Evolutionary conservation across 306 rosid genomes (phyloP).

Genomic region (Castanea crenata): DNA sequence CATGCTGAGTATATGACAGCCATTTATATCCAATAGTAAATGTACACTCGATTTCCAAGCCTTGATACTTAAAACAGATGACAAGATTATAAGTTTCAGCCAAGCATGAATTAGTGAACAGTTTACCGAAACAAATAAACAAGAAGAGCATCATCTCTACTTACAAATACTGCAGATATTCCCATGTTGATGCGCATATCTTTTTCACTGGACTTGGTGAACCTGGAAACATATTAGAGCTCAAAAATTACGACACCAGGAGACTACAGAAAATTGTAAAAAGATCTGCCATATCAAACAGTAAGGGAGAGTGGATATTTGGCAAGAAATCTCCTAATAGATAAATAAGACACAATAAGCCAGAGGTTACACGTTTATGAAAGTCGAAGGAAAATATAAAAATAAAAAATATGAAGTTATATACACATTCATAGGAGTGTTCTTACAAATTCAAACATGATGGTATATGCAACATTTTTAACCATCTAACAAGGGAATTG

Average conservation of each 20-base stretch:
- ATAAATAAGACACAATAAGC: constrained; percentile 7
- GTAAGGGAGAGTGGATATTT: neutral
- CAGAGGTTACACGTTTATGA: neutral
- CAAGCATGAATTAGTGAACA: neutral
- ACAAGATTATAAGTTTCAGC: neutral
- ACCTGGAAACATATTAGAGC: constrained; percentile 57
- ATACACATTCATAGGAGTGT: constrained; percentile 3
- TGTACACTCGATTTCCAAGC: neutral
- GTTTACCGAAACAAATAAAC: neutral
- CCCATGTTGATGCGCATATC: constrained; percentile 84
- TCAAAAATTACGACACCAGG: constrained; percentile 21
- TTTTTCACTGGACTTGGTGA: constrained; percentile 69
- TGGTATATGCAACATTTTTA: neutral
- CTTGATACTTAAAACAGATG: neutral
- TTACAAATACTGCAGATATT: constrained; percentile 85
- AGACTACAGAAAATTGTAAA: constrained; percentile 4
- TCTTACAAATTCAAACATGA: constrained; percentile 1
- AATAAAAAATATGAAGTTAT: constrained; percentile 4
- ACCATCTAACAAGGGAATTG: constrained; percentile 11
- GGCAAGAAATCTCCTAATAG: neutral
- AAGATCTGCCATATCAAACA: neutral
- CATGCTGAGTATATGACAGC: neutral
- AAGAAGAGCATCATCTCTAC: constrained; percentile 30
- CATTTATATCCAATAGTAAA: neutral
- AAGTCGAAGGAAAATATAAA: neutral